Evolutionary conservation across 140 eudicot genomes (phyloP).

Genomic region (Stevia rebaudiana): DNA sequence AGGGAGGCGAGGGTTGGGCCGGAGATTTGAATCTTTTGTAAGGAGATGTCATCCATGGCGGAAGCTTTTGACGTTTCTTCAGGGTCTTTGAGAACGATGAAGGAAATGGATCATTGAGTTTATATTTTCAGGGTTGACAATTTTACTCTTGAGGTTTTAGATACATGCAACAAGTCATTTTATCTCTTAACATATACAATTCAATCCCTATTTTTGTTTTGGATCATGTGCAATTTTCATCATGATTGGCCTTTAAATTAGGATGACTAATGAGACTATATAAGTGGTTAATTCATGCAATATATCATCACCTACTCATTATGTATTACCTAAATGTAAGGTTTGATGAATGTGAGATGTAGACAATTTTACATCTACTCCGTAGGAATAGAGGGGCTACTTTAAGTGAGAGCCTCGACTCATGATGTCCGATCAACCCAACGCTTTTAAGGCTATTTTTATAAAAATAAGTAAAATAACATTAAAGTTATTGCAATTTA

Average conservation of each 20-base stretch:
- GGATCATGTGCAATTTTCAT: background rate
- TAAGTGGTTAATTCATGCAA: too few species aligned
- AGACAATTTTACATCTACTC: too few species aligned
- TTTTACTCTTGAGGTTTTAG: background rate
- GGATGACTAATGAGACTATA: too few species aligned
- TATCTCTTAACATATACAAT: background rate
- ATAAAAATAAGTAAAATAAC: too few species aligned
- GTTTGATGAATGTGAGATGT: too few species aligned
- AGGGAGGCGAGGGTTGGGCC: conserved; percentile 85
- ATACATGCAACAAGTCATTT: background rate
- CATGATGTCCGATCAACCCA: too few species aligned
- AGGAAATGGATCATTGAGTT: conserved; percentile 2
- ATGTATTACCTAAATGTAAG: too few species aligned
- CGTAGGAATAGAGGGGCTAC: too few species aligned
- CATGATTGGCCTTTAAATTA: background rate
- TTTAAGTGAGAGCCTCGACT: too few species aligned
- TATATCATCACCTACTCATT: too few species aligned
- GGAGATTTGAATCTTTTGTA: conserved; percentile 62
- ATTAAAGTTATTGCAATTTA: too few species aligned
- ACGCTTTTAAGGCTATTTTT: too few species aligned
- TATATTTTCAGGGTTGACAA: background rate
- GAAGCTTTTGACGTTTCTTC: conserved; percentile 5
- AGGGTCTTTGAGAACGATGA: background rate
- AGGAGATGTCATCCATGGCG: conserved; percentile 54
- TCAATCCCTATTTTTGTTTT: background rate